These are phyloP conservation scores for Exobasidium cylindrosporum DNA, from an alignment of 1,284 basidiomycete species.

Conservation along the genomic window DNA sequence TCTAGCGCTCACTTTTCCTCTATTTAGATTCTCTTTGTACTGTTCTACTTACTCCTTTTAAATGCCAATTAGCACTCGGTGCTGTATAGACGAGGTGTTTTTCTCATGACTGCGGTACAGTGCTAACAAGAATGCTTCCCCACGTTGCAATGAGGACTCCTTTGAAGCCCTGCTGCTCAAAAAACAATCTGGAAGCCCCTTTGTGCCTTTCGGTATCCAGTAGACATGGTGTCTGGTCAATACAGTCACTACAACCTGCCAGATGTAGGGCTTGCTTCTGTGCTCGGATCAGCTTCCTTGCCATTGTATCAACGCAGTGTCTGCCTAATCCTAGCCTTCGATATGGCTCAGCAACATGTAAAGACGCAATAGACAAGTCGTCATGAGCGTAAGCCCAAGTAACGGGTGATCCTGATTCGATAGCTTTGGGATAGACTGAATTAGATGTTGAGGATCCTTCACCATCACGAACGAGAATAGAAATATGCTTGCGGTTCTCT, in stretches of 20 bases:
- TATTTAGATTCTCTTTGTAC: too few species aligned
- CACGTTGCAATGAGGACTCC: background rate
- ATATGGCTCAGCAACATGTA: conserved; percentile 15
- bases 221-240: background rate
- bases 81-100: too few species aligned
- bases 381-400: conserved; percentile 16
- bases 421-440: conserved; percentile 4
- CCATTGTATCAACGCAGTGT: background rate
- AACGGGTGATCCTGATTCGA: conserved; percentile 3
- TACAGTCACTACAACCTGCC: background rate
- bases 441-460: background rate
- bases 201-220: conserved; percentile 1
- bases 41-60: too few species aligned
- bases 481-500: background rate
- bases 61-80: too few species aligned
- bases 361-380: conserved; percentile 8
- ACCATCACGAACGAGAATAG: conserved; percentile 5
- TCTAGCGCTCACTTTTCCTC: too few species aligned
- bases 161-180: background rate
- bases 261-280: background rate
- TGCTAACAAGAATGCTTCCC: background rate
- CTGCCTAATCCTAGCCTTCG: background rate
- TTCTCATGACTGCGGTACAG: too few species aligned
- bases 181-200: background rate
- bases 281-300: background rate